Base-by-base conservation (phyloP, 305 asterid genomes). In the Fraxinus dipetala region DNA sequence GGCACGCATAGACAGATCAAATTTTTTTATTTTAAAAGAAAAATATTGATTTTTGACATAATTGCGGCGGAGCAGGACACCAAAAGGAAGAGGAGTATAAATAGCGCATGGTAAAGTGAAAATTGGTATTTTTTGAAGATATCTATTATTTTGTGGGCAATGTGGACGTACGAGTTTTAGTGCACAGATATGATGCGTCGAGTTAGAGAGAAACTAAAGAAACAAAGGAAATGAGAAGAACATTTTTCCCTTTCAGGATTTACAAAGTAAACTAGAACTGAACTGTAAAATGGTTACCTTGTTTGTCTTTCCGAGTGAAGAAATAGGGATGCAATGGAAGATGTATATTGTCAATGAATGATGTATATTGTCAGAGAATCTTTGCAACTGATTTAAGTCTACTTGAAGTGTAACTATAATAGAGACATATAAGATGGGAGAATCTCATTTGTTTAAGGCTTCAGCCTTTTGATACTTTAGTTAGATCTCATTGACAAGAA, bases 401-500 rank as follows among this genome's bases (percentile, higher is more conserved):
- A n/a, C 65, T 54, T n/a, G 65, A 54, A 54, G 65, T 18, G 65
- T 54, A 54, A 51, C 65, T 54, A 26, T 54, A 24, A 63, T 9
- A 26, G 32, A 63, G 32, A 63, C 72, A 63, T 26, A 0, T 24
- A 26, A 22, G 72, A 63, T 22, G 72, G 72, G 72, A 24, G 34
- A 22, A 63, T 24, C 72, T 22, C 72, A 63, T 24, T 63, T 3
- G 24, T 63, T 43, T 20, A 38, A 32, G 51, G 83, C 69, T 67
- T 78, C 83, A 31, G 14, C 69, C 75, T 14, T 65, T 30, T 67
- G 36, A 26, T 72, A 78, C 81, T 30, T 79, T 82, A 56, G 80
- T 65, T 73, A 26, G 80, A 82, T 35, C 65, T 81, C 31, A 5
- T 54, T 31, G 40, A 20, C 40, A 35, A 35, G 73, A 35, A 74